Evolutionary conservation across 1,139 yeast genomes (phyloP).

Genomic region (Yueomyces sp.): DNA sequence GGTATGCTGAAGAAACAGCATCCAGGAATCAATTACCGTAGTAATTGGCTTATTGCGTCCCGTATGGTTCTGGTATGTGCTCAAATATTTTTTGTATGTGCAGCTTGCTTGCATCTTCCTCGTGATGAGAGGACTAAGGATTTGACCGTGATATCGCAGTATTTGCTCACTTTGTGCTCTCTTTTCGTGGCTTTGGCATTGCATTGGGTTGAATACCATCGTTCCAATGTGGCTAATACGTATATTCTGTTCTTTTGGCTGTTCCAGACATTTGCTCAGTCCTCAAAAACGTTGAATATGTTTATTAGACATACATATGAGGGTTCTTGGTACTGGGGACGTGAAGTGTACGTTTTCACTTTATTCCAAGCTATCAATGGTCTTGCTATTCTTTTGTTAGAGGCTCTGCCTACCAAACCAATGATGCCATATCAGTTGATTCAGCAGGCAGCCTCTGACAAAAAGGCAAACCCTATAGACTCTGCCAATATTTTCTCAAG

Average conservation of each 20-base stretch:
- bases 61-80: conserved; percentile 24
- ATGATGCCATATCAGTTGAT: conserved; percentile 28
- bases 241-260: conserved; percentile 70
- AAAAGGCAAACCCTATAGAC: conserved; percentile 52
- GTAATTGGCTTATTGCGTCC: conserved; percentile 26
- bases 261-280: conserved; percentile 32
- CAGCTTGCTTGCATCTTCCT: conserved; percentile 11
- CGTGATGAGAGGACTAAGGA: conserved; percentile 6
- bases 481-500: conserved; percentile 70
- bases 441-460: conserved; percentile 26
- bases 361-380: conserved; percentile 39
- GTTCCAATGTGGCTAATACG: conserved; percentile 54
- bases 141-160: conserved; percentile 20
- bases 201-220: conserved; percentile 63
- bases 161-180: conserved; percentile 17
- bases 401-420: conserved; percentile 39
- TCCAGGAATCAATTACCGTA: conserved; percentile 29
- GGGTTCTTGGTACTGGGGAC: conserved; percentile 18
- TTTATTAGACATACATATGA: conserved; percentile 33
- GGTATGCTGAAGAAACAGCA: conserved; percentile 24
- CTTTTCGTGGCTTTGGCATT: conserved; percentile 40
- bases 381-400: conserved; percentile 39
- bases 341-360: conserved; percentile 32
- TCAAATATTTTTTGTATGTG: conserved; percentile 20
- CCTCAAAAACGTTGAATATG: conserved; percentile 36